A percentile compares a stretch with the other conserved stretches of the same genome.
phyloP scores from a whole-genome alignment of 169 alveolate genomes.

The Perkinsus chesapeaki region DNA sequence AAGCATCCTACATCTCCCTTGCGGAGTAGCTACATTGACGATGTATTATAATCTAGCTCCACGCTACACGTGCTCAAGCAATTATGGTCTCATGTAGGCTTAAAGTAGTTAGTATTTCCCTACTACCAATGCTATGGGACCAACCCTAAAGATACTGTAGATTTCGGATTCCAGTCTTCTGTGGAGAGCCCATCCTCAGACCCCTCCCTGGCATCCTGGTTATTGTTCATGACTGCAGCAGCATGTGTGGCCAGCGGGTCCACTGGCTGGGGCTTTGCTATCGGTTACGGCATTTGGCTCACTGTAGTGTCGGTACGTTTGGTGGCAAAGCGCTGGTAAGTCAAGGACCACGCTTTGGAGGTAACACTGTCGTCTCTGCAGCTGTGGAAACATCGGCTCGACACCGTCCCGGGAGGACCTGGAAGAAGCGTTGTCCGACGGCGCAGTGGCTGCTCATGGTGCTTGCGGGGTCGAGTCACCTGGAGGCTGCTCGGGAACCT shows the following conservation, averaged over 20 bases:
- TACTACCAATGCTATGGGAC: too few species aligned
- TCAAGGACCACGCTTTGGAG: neutral
- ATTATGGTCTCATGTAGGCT: too few species aligned
- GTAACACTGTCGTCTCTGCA: neutral
- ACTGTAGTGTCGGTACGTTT: neutral
- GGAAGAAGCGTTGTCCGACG: neutral
- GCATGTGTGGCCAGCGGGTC: neutral
- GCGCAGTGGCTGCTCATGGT: neutral
- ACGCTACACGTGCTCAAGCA: too few species aligned
- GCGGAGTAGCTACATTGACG: too few species aligned
- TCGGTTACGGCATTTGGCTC: neutral
- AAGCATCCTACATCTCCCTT: too few species aligned
- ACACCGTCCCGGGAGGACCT: neutral
- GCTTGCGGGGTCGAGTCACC: neutral
- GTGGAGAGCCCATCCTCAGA: neutral
- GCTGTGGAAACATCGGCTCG: neutral
- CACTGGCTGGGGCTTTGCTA: neutral
- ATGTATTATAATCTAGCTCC: too few species aligned
- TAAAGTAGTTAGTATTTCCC: too few species aligned
- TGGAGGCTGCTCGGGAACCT: neutral
- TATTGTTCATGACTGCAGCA: neutral
- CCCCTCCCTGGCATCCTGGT: neutral
- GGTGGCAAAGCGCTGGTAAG: neutral
- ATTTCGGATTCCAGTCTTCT: neutral
- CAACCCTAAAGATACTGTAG: too few species aligned